These are phyloP conservation scores for Nakazawaea laoshanensis DNA, from an alignment of 805 yeast genomes.

Conservation along the genomic window DNA sequence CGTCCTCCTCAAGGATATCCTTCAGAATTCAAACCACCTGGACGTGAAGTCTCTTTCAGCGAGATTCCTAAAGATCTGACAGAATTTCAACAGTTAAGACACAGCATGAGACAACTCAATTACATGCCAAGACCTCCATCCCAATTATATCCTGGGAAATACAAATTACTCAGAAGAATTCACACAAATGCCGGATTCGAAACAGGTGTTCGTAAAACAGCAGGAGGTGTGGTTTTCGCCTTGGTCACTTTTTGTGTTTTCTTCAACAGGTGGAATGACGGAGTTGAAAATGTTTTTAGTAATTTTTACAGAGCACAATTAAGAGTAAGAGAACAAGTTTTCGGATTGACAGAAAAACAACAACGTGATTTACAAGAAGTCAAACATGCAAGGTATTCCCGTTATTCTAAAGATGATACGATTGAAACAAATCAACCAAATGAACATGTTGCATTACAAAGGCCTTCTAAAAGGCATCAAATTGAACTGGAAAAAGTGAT, in stretches of 20 bases:
- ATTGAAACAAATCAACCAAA: background rate
- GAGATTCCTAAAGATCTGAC: conserved; percentile 55
- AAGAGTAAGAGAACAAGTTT: conserved; percentile 39
- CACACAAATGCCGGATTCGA: conserved; percentile 45
- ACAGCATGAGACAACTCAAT: conserved; percentile 64
- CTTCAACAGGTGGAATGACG: conserved; percentile 80
- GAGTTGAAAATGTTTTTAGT: conserved; percentile 67
- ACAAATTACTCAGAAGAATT: conserved; percentile 57
- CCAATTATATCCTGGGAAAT: conserved; percentile 70
- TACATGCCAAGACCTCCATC: conserved; percentile 75
- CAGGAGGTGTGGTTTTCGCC: conserved; percentile 38
- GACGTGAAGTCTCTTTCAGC: conserved; percentile 36
- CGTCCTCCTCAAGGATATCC: conserved; percentile 86
- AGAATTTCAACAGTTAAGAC: conserved; percentile 59
- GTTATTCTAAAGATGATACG: background rate
- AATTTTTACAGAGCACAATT: conserved; percentile 58
- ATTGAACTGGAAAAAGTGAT: conserved; percentile 65
- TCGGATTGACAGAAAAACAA: conserved; percentile 49
- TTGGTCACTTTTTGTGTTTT: conserved; percentile 55
- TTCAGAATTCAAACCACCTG: conserved; percentile 66
- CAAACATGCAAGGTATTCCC: conserved; percentile 25
- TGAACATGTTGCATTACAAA: conserved; percentile 44
- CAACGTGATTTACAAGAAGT: conserved; percentile 48
- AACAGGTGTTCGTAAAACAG: conserved; percentile 52
- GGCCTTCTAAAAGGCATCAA: conserved; percentile 65